phyloP scores from a whole-genome alignment of 176 grass and related monocot species.

The Eremochloa ophiuroides region DNA sequence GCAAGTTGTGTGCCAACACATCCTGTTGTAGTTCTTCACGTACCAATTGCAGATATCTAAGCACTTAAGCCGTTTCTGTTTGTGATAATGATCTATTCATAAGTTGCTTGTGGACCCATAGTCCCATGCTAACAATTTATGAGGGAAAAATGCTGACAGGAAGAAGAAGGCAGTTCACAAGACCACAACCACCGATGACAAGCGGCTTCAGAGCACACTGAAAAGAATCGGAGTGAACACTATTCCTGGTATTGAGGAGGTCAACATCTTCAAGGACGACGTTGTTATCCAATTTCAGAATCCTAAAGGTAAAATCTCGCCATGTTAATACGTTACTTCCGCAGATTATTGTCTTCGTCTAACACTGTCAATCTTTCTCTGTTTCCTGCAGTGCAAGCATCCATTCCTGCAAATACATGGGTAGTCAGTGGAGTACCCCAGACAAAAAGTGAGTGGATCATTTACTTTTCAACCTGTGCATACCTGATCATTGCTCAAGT shows the following conservation, averaged over 20 bases:
- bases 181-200: conserved; percentile 74
- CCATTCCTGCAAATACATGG: conserved; percentile 81
- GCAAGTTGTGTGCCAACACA: neutral
- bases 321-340: neutral
- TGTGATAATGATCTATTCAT: neutral
- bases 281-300: conserved; percentile 70
- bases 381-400: conserved; percentile 69
- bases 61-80: neutral
- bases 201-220: conserved; percentile 75
- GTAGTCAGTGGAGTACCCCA: conserved; percentile 69
- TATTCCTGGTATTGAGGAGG: conserved; percentile 79
- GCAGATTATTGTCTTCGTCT: neutral
- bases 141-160: conserved; percentile 24
- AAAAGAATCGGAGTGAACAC: conserved; percentile 70
- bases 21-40: neutral
- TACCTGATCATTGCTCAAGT: neutral
- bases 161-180: conserved; percentile 96
- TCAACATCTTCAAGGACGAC: conserved; percentile 84
- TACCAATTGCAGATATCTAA: neutral
- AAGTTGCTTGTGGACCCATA: neutral
- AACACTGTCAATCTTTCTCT: neutral
- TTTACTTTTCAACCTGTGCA: neutral
- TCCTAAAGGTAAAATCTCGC: conserved; percentile 47
- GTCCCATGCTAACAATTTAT: neutral
- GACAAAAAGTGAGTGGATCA: conserved; percentile 52